phyloP scores from a whole-genome alignment of 2,329 filamentous ascomycete genomes.

The Tolypocladium endophyticum region DNA sequence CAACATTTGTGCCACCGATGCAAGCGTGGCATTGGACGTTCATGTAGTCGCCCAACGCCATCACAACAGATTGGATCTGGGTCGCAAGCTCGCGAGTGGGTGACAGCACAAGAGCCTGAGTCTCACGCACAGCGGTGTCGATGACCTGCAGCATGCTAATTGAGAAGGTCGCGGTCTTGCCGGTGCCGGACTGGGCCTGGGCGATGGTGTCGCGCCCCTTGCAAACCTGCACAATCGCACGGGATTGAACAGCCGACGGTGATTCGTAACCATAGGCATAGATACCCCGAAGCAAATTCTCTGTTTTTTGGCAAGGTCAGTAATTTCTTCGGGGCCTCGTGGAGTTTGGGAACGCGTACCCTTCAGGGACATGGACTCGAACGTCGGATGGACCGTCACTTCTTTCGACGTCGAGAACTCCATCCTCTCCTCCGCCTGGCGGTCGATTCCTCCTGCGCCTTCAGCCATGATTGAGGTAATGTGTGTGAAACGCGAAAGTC shows the following conservation, averaged over 20 bases:
- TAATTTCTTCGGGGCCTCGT: too few species aligned
- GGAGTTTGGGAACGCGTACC: constrained; percentile 26
- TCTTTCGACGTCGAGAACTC: constrained; percentile 98
- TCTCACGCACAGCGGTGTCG: constrained; percentile 84
- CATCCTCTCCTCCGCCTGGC: constrained; percentile 90
- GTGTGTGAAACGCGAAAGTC: background rate
- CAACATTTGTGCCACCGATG: constrained; percentile 95
- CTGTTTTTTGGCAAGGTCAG: constrained; percentile 29
- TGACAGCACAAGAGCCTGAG: constrained; percentile 88
- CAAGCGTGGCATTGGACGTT: constrained; percentile 98
- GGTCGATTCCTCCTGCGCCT: constrained; percentile 64
- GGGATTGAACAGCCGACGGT: constrained; percentile 92
- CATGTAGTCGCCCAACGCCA: constrained; percentile 99
- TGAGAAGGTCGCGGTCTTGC: constrained; percentile 93
- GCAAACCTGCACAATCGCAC: constrained; percentile 97
- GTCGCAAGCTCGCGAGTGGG: constrained; percentile 94
- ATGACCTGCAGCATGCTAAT: constrained; percentile 96
- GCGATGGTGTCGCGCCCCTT: constrained; percentile 98
- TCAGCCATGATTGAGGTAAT: constrained; percentile 64
- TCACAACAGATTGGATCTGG: constrained; percentile 96
- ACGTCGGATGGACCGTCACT: constrained; percentile 87
- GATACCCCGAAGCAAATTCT: constrained; percentile 91
- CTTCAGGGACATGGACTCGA: constrained; percentile 94
- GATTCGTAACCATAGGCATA: constrained; percentile 99
- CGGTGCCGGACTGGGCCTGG: constrained; percentile 92